Base-by-base conservation (phyloP, 1,284 basidiomycete species). In the Malassezia restricta region DNA sequence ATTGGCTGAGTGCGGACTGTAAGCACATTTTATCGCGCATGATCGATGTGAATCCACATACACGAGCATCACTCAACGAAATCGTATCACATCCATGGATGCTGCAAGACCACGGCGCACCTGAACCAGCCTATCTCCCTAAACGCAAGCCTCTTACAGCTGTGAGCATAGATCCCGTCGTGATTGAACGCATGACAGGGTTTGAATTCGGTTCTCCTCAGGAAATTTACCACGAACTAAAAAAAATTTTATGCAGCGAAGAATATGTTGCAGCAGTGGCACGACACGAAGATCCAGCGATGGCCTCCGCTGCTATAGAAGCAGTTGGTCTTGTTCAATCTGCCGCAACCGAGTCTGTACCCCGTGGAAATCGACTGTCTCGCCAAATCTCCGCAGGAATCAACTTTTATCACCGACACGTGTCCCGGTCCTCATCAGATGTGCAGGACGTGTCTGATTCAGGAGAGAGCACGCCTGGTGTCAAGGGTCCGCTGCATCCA, bases 41-140 rank as follows among this genome's bases (percentile, higher is more conserved):
- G 90, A 81, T 98, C 37, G 90, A 96, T 59, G 95, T 87, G 39
- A 91, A 87, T 62, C 91, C 92, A n/a, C 74, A 78, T 0, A 80
- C 81, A 40, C 83, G 92, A 49, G 90, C 92, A 2, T 78, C 85
- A 0, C 79, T 98, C 30, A 65, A 80, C 8, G 92, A 98, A 73
- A 86, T 96, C n/a, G 79, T 95, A 43, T 76, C 77, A 32, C 92
- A 95, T 71, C 84, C 89, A 0, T 98, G 92, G 91, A 94, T 98
- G 85, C 76, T 81, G 48, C 88, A 92, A 58, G 89, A 88, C 1
- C 92, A 84, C 76, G 79, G 80, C 17, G 81, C 82, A 0, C 78
- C 87, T 0, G 85, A 90, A 0, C 83, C 87, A 51, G 77, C 85
- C 1, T 88, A 94, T 73, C 79, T 98, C 58, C 80, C 95, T 3